Conservation (phyloP, 1,284 basidiomycete genomes). For the Ceratobasidium theobromae region DNA sequence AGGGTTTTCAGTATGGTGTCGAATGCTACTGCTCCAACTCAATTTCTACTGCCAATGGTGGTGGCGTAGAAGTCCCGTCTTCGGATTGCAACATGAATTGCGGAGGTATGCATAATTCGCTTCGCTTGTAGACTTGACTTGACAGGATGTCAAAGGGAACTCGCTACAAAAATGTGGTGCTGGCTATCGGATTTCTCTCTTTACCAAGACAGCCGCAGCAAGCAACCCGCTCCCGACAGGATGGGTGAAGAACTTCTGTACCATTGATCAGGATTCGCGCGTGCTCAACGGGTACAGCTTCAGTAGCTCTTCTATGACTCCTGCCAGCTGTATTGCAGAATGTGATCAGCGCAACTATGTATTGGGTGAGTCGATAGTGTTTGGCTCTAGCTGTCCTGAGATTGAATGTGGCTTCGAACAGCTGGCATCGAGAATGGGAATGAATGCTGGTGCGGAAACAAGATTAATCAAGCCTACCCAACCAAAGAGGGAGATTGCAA, state of each 20-base stretch:
- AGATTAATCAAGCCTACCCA: slow-evolving; percentile 4
- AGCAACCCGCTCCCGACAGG: slow-evolving; percentile 5
- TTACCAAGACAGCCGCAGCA: background rate
- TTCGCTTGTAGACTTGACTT: background rate
- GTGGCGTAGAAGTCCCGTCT: slow-evolving; percentile 3
- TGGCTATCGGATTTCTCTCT: slow-evolving; percentile 20
- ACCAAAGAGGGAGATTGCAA: slow-evolving; percentile 1
- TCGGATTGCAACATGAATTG: slow-evolving; percentile 35
- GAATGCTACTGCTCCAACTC: slow-evolving; percentile 40
- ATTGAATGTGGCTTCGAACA: background rate
- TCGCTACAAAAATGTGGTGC: slow-evolving; percentile 26
- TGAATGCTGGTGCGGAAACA: slow-evolving; percentile 32
- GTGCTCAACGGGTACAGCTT: slow-evolving; percentile 22
- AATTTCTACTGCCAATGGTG: slow-evolving; percentile 4
- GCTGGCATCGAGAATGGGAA: slow-evolving; percentile 30
- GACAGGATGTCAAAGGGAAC: background rate
- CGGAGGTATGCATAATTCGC: slow-evolving; percentile 4
- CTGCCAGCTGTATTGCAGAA: background rate
- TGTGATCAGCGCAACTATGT: slow-evolving; percentile 1
- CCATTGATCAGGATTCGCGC: slow-evolving; percentile 8
- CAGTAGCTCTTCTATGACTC: slow-evolving; percentile 3
- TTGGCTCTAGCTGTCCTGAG: background rate
- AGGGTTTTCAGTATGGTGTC: slow-evolving; percentile 30
- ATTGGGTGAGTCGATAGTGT: background rate
- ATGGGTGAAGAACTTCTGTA: slow-evolving; percentile 27